Evolutionary conservation across 2,329 filamentous ascomycete species (phyloP).

Genomic region (Botrytis aclada): DNA sequence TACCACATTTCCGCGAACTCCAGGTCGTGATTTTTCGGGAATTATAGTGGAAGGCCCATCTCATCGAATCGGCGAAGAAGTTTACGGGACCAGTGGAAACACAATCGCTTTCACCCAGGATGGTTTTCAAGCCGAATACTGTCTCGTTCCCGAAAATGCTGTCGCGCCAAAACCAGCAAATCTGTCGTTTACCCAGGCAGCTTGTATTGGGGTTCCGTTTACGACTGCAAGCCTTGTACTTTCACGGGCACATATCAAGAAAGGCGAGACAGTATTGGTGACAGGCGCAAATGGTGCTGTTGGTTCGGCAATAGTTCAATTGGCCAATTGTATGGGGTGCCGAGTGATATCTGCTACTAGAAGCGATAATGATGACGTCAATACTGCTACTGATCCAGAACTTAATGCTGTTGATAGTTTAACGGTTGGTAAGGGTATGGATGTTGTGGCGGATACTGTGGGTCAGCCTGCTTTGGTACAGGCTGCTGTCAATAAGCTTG

Average conservation of each 20-base stretch:
- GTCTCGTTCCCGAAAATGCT: constrained; percentile 25
- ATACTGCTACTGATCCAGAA: constrained; percentile 29
- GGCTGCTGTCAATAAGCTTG: constrained; percentile 26
- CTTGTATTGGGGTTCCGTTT: constrained; percentile 30
- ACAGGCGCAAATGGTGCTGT: constrained; percentile 32
- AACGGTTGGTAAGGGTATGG: constrained; percentile 28
- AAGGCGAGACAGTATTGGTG: constrained; percentile 28
- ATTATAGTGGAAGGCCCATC: constrained; percentile 23
- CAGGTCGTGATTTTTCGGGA: constrained; percentile 32
- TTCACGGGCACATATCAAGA: constrained; percentile 18
- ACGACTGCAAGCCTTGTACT: constrained; percentile 29
- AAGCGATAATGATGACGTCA: constrained; percentile 27
- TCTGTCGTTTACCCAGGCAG: constrained; percentile 28
- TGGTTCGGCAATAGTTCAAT: constrained; percentile 29
- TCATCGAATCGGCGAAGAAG: constrained; percentile 22
- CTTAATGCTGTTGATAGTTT: constrained; percentile 23
- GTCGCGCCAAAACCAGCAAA: constrained; percentile 28
- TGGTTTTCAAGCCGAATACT: constrained; percentile 31
- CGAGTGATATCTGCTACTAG: constrained; percentile 26
- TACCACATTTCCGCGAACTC: constrained; percentile 31
- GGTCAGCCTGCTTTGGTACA: constrained; percentile 28
- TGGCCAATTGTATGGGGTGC: constrained; percentile 26
- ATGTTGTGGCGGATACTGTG: constrained; percentile 33
- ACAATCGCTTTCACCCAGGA: constrained; percentile 29
- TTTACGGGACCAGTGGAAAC: constrained; percentile 32